Evolutionary conservation across 1,139 yeast genomes (phyloP).

Genomic region (Lodderomyces jiufengensis): DNA sequence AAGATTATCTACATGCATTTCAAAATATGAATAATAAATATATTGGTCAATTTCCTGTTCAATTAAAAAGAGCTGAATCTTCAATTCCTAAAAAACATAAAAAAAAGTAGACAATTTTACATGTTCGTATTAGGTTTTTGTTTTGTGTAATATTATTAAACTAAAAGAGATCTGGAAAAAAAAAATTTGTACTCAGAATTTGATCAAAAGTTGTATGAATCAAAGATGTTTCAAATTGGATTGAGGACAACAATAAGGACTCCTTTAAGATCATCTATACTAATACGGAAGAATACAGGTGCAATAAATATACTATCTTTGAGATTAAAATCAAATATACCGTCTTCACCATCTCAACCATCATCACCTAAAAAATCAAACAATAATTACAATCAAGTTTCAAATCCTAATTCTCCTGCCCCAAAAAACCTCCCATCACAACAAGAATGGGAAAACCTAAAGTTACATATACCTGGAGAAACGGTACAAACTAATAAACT

Average conservation of each 20-base stretch:
- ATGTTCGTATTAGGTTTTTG: neutral
- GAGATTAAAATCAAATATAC: conserved; percentile 23
- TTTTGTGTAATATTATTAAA: conserved; percentile 1
- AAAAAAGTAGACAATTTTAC: too few relatives aligned
- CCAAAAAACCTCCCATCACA: conserved; percentile 32
- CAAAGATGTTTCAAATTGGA: too few relatives aligned
- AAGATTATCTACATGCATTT: conserved; percentile 66
- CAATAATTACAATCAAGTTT: neutral
- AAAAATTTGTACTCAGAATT: too few relatives aligned
- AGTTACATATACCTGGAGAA: conserved; percentile 62
- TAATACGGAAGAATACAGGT: too few relatives aligned
- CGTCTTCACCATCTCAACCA: conserved; percentile 1
- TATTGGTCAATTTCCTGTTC: conserved; percentile 72
- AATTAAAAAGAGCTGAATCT: conserved; percentile 62
- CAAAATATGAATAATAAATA: conserved; percentile 75
- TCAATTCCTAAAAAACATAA: conserved; percentile 31
- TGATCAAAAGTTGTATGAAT: too few relatives aligned
- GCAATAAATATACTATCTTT: neutral
- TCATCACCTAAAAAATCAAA: neutral
- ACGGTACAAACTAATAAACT: conserved; percentile 46
- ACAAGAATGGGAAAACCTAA: conserved; percentile 45
- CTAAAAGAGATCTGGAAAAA: too few relatives aligned
- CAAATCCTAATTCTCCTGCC: conserved; percentile 11
- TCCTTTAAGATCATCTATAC: too few relatives aligned
- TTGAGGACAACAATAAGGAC: too few relatives aligned